Evolutionary conservation across 2,329 filamentous ascomycete species (phyloP), one percentile per base, ranked within the genome.

Genomic region (Alternaria dauci): DNA sequence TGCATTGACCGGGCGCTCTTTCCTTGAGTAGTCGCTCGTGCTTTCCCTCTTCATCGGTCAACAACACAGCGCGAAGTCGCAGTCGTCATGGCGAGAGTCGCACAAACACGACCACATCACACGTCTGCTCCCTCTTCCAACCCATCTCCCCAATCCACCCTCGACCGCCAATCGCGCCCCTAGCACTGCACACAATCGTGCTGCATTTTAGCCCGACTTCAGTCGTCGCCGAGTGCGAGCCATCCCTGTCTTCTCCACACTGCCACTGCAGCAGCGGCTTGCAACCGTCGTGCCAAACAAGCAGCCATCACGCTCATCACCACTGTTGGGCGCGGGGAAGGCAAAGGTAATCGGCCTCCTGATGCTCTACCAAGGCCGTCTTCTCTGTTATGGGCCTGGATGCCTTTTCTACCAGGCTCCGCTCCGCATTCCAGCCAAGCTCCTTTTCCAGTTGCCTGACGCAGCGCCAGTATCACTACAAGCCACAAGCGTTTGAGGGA

Each of bases 401-500:
- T 48, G 52, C 57, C 58, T 57, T 66, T 66, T 68, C 44, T 61
- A 63, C 39, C 58, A 42, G 52, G 34, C 51, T 56, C 52, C 25
- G 36, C 52, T 51, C 34, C 43, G 41, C 48, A 56, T 51, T 18
- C 28, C 9, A 41, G 68, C 68, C 68, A 69, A 65, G 70, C 55
- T 36, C 52, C 46, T 36, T 58, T 54, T 59, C 61, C 55, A 67
- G 66, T 64, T 64, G 61, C 67, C 68, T 75, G 71, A 72, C 54
- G 71, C 73, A 72, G 59, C 63, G 58, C 65, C 61, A 66, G 74
- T 75, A 54, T 71, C 71, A 75, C 68, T 59, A 55, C 62, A 69
- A 66, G 71, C 71, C 67, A 65, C 65, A 69, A 41, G 61, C 65
- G 72, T 75, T 75, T 77, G 68, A 73, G 62, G 28, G 62, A 67